phyloP scores from a whole-genome alignment of 768 basidiomycete species.

The Suillus luteus region DNA sequence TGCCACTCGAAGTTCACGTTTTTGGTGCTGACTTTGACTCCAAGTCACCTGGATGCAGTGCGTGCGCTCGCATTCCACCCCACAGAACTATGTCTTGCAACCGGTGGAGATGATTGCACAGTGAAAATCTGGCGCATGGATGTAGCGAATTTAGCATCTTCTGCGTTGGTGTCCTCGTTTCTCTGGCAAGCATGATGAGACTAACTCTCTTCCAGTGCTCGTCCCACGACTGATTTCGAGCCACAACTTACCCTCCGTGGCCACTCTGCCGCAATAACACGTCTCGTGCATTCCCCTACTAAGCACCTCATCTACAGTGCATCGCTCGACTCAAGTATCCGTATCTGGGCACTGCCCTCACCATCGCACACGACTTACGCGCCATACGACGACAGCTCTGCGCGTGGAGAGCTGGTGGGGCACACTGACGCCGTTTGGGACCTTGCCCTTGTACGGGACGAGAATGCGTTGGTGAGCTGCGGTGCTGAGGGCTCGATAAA shows the following conservation, averaged over 20 bases:
- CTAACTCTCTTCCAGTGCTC: constrained; percentile 45
- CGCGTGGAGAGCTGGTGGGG: constrained; percentile 80
- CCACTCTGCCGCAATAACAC: constrained; percentile 89
- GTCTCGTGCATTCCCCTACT: constrained; percentile 76
- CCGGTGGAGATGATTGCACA: constrained; percentile 92
- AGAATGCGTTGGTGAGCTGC: constrained; percentile 83
- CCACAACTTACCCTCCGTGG: constrained; percentile 93
- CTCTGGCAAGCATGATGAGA: constrained; percentile 11
- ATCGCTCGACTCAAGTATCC: constrained; percentile 91
- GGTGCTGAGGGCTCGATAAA: constrained; percentile 92
- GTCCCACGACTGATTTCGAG: constrained; percentile 83
- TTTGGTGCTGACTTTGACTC: constrained; percentile 13
- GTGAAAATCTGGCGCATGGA: constrained; percentile 97
- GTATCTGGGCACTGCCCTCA: constrained; percentile 84
- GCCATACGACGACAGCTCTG: constrained; percentile 80
- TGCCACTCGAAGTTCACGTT: constrained; percentile 10
- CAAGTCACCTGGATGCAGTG: constrained; percentile 91
- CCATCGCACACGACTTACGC: constrained; percentile 86
- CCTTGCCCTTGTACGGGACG: constrained; percentile 80
- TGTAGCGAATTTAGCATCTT: constrained; percentile 68
- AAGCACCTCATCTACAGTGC: constrained; percentile 85
- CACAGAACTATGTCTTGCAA: constrained; percentile 81
- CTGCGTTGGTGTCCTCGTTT: constrained; percentile 57
- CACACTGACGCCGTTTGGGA: constrained; percentile 99
- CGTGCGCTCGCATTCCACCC: constrained; percentile 90